Percentiles rank a stretch among this genome's conserved stretches.
Conservation (phyloP, 805 yeast genomes). For the Wickerhamomyces mucosus region DNA sequence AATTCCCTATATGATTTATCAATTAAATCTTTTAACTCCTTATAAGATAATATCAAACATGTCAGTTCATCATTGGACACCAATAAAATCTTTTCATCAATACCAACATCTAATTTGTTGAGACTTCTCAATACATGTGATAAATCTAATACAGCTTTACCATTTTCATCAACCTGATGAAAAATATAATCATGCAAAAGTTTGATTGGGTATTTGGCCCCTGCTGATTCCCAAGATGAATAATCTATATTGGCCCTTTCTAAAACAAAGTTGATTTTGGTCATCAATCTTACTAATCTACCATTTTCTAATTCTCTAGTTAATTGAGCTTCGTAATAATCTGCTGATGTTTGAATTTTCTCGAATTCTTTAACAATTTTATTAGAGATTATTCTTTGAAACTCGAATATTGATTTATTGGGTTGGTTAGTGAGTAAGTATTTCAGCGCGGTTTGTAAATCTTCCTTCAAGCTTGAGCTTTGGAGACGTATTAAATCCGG, state of each 20-base stretch:
- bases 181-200: conserved; percentile 79
- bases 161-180: conserved; percentile 71
- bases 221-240: conserved; percentile 63
- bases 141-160: conserved; percentile 71
- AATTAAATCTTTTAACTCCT: conserved; percentile 66
- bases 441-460: conserved; percentile 34
- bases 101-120: conserved; percentile 88
- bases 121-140: conserved; percentile 70
- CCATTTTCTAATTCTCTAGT: conserved; percentile 80
- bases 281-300: conserved; percentile 68
- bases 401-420: conserved; percentile 20
- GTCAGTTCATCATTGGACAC: conserved; percentile 79
- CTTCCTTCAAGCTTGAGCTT: conserved; percentile 26
- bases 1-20: conserved; percentile 55
- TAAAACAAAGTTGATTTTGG: conserved; percentile 70
- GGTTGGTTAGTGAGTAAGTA: conserved; percentile 23
- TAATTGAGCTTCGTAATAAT: conserved; percentile 52
- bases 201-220: conserved; percentile 61
- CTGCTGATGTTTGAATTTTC: conserved; percentile 41
- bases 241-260: conserved; percentile 57
- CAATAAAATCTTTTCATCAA: conserved; percentile 71
- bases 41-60: conserved; percentile 77
- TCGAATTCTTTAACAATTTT: conserved; percentile 39
- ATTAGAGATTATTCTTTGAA: conserved; percentile 32
- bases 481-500: conserved; percentile 20